Evolutionary conservation across 805 yeast genomes (phyloP).

Genomic region (Sugiyamaella chiloensis): DNA sequence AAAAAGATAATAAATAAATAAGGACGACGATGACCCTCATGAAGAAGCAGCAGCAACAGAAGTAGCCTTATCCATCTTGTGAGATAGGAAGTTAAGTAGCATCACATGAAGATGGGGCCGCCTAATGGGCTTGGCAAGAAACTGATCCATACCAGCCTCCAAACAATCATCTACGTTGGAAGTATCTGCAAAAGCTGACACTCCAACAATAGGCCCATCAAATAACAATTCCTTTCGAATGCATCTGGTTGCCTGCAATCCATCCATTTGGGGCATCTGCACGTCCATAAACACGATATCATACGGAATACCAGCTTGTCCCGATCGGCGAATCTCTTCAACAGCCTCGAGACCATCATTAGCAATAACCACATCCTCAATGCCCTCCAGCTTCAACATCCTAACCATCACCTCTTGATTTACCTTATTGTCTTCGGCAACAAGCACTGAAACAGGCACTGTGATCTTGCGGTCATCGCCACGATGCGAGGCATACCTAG

Average conservation of each 20-base stretch:
- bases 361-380: constrained; percentile 67
- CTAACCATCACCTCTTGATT: constrained; percentile 91
- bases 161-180: constrained; percentile 75
- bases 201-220: constrained; percentile 78
- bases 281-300: constrained; percentile 94
- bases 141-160: constrained; percentile 90
- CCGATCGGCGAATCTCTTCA: constrained; percentile 52
- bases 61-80: not conserved
- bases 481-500: constrained; percentile 15
- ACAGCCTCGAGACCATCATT: constrained; percentile 91
- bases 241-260: constrained; percentile 73
- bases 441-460: constrained; percentile 49
- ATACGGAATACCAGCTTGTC: constrained; percentile 35
- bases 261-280: constrained; percentile 95
- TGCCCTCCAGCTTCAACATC: constrained; percentile 84
- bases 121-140: constrained; percentile 82
- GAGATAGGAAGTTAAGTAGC: constrained; percentile 27
- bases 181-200: constrained; percentile 94
- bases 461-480: constrained; percentile 16
- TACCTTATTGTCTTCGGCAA: constrained; percentile 92
- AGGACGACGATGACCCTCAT: too few species aligned
- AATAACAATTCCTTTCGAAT: constrained; percentile 63
- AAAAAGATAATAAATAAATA: not conserved
- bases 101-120: constrained; percentile 63
- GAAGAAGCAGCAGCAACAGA: too few species aligned